Conservation (phyloP, 78 protist species). For the Diacronema lutheri region DNA sequence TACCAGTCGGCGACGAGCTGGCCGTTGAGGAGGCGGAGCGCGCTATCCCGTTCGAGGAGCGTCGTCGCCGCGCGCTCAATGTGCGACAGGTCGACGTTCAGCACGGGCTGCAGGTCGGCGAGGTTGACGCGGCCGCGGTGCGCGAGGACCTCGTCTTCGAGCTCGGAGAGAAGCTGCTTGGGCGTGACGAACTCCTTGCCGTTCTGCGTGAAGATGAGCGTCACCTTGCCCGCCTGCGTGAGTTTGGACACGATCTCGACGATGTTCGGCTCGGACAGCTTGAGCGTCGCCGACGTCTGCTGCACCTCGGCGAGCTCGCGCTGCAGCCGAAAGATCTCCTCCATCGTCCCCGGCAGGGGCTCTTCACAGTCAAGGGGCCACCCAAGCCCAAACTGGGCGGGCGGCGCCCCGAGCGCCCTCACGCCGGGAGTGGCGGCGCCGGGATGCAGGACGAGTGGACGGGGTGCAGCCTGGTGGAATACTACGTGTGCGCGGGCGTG, state of each 20-base stretch:
- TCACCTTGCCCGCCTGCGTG: constrained; percentile 31
- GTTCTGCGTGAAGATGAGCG: constrained; percentile 46
- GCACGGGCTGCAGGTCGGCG: constrained; percentile 60
- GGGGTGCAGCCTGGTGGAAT: no score
- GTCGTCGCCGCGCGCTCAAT: constrained; percentile 37
- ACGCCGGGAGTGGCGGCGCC: no score
- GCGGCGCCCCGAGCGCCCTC: no score
- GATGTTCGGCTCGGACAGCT: constrained; percentile 68
- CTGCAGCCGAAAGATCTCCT: not conserved
- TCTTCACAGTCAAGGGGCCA: no score
- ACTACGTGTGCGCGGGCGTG: no score
- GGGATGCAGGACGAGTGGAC: no score
- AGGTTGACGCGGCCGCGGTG: constrained; percentile 59
- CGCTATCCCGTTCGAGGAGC: constrained; percentile 25
- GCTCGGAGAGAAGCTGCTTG: constrained; percentile 56
- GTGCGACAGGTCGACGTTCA: constrained; percentile 53
- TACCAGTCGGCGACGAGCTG: constrained; percentile 47
- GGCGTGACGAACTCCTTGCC: constrained; percentile 77
- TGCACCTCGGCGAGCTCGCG: constrained; percentile 11
- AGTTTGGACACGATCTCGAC: constrained; percentile 62
- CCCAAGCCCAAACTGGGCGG: no score
- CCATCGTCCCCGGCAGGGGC: not conserved
- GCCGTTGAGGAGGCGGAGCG: constrained; percentile 35
- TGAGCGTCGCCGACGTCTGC: not conserved
- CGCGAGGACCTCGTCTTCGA: constrained; percentile 57